Base-by-base conservation (phyloP, 2,329 filamentous ascomycete genomes). In the Arachnomyces sp. region DNA sequence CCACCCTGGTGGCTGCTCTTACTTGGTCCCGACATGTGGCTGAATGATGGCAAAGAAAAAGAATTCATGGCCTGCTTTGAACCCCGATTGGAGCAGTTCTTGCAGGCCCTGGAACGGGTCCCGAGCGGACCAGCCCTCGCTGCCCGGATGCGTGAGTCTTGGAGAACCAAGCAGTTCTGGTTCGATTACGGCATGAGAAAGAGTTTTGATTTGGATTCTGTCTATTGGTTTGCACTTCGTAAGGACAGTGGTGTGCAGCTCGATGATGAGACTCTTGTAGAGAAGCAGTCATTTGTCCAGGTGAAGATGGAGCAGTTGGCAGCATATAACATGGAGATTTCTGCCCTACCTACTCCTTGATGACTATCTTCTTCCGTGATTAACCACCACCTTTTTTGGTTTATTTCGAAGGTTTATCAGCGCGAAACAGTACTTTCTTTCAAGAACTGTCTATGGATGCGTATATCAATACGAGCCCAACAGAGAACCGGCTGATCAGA, bases 1-100 rank as follows among this genome's bases (percentile, higher is more conserved):
- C 54, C 55, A 37, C 63, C 65, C 14, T 65, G 58, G 59, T 68
- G 64, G 64, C 53, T 68, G 3, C 41, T 68, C 31, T 47, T 65
- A 25, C 14, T 34, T 43, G 16, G 51, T 45, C 37, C 49, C 43
- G 50, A 58, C 35, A 44, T 48, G 34, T 57, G 45, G 44, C 50
- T 53, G 44, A 38, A 48, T 34, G 32, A 46, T 36, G 40, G 44
- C 40, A 42, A 39, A 13, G 52, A 51, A 31, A 45, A 52, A 18
- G 46, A 56, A 13, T 59, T 59, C 35, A 28, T 46, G 32, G 29
- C 33, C 2, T 40, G 36, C 2, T 66, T 61, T 45, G 49, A 52
- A 41, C 59, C 56, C 9, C 49, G 61, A 32, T 43, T 64, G 46
- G 53, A 63, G 36, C 57, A 63, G 46, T 66, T 67, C 45, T 40